Base-by-base conservation (phyloP, 305 asterid species). In the Euphrasia arctica region DNA sequence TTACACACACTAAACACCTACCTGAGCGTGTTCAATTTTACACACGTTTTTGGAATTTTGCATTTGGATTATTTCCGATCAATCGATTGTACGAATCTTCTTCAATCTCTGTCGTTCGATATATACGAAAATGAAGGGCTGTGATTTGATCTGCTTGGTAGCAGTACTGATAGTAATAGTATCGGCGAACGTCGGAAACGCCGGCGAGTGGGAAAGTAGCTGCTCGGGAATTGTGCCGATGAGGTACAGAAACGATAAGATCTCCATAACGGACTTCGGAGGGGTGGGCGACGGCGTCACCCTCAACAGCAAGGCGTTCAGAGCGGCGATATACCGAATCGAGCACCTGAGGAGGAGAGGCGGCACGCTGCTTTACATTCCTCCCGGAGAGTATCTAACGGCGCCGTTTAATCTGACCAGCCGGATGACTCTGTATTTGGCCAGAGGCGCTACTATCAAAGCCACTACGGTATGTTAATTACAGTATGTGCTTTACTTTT, bases 351-450 rank as follows among this genome's bases (percentile, higher is more conserved):
- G 65, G 69, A 74, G 85, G 71, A 72, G 69, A 4, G 81, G 83
- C 10, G 85, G 85, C 27, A 73, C 79, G 4, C 67, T 76, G 22
- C 83, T 81, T 14, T 69, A 76, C 64, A 65, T 81, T 42, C 86
- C 86, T 60, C 60, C 82, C 18, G 86, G 86, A 59, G 80, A 54
- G 60, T 81, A 69, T 62, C 68, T 81, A 69, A 81, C 86, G 2
- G 86, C 71, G 12, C 81, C 84, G 11, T 81, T 81, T 68, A 81
- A 81, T 74, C 78, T 81, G 68, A 81, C 86, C 18, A 81, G 84
- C 71, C 74, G 71, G 50, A 78, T 81, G 84, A 81, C 86, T 56
- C 77, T 81, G 0, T 81, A 59, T 71, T 64, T 81, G 73, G 86
- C 86, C 41, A 54, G 66, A 55, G 79, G 70, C 36, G 84, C 86